Percentiles rank a stretch among this genome's conserved stretches.
phyloP scores from a whole-genome alignment of 805 yeast species.

The Wickerhamiella spandovensis region DNA sequence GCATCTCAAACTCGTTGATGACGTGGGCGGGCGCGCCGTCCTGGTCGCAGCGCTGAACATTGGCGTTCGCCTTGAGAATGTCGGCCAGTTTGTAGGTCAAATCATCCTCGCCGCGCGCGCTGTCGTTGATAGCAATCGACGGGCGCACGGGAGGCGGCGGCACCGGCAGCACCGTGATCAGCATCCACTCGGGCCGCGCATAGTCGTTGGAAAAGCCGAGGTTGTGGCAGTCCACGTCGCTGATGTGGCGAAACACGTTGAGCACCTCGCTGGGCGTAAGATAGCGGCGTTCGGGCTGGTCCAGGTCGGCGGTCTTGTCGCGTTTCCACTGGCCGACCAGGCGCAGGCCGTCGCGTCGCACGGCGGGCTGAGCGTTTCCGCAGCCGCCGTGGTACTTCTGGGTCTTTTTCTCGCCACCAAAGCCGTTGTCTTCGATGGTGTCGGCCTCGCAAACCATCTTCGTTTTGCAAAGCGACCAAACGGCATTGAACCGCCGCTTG shows the following conservation, averaged over 20 bases:
- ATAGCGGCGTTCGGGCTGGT: constrained; percentile 83
- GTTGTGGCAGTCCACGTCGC: constrained; percentile 64
- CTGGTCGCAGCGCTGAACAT: constrained; percentile 93
- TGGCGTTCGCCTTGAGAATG: constrained; percentile 88
- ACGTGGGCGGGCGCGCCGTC: constrained; percentile 99
- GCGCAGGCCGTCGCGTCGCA: constrained; percentile 90
- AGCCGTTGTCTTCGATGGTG: constrained; percentile 40
- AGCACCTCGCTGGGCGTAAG: constrained; percentile 80
- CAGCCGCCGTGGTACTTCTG: constrained; percentile 72
- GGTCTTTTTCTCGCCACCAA: constrained; percentile 30
- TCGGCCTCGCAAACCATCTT: constrained; percentile 95
- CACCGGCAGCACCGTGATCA: constrained; percentile 93
- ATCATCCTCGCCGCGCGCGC: constrained; percentile 98
- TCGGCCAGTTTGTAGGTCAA: constrained; percentile 95
- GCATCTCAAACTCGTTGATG: constrained; percentile 87
- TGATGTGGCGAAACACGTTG: constrained; percentile 83
- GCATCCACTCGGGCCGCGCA: constrained; percentile 98
- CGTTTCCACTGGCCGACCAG: constrained; percentile 98
- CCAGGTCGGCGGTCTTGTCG: constrained; percentile 69
- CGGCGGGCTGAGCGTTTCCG: constrained; percentile 91
- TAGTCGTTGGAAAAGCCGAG: constrained; percentile 91
- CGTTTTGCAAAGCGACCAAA: constrained; percentile 83
- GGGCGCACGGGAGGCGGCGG: constrained; percentile 99
- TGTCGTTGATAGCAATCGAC: constrained; percentile 92
- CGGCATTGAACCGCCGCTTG: constrained; percentile 90